Evolutionary conservation across 352 stramenopile species (phyloP), one percentile per base, ranked within the genome.

Genomic region (Globisporangium megalacanthum): DNA sequence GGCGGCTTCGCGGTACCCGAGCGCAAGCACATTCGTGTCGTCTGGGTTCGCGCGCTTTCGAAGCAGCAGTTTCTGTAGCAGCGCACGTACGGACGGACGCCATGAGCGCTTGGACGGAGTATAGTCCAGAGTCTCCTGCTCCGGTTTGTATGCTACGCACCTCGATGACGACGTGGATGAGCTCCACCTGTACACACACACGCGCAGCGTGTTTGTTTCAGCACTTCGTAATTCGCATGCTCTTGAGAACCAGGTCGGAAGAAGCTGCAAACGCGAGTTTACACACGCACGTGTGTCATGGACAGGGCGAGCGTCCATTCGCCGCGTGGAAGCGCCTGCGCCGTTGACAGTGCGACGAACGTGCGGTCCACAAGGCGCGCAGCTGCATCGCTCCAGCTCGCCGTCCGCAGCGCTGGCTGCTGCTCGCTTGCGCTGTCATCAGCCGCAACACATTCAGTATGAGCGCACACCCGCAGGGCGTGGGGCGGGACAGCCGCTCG

Each of bases 11-110:
- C 70, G 73, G 63, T 89, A 93, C 6, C 83, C 83, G 8, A 91
- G 69, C 5, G 79, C 80, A 17, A 93, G 64, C 11, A 93, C 50
- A 44, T 93, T 89, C 22, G 69, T 66, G 33, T 87, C 72, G 14
- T 77, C 65, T 46, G 64, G 65, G 46, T 83, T 67, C 20, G 45
- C 42, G 4, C 74, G 60, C 6, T 78, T 79, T 2, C 75, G 73
- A 15, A 33, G 55, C 8, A 89, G 49, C 41, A 89, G 64, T 3
- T 64, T 65, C 69, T 80, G 25, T 13, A 13, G 35, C 35, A 39
- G 35, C 35, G 35, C 25, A 35, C 13, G 33, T 11, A 47, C 19
- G 19, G 3, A n/a, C 15, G 39, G 3, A n/a, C 15, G 39, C 14
- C 15, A 45, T 45, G 9, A 29, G 42, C 42, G 7, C 44, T 17